phyloP scores from a whole-genome alignment of 176 grass and related monocot genomes.

The Coix lacrymajobi region DNA sequence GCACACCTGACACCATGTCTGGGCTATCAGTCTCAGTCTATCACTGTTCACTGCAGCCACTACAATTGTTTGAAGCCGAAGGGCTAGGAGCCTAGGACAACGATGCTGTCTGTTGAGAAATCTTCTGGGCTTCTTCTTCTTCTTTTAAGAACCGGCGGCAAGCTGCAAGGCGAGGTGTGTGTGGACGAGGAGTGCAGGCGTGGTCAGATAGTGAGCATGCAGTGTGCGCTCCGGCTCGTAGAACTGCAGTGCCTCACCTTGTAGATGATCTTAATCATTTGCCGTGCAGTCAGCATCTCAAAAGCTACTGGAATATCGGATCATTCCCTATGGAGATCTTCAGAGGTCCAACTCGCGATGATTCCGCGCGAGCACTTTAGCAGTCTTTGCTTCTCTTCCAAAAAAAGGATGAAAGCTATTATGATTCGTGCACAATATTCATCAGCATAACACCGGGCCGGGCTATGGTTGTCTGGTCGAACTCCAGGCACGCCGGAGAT shows the following conservation, averaged over 20 bases:
- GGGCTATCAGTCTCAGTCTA: not conserved
- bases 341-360: conserved; percentile 18
- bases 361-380: conserved; percentile 20
- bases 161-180: not conserved
- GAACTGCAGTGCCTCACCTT: not conserved
- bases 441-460: not conserved
- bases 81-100: not conserved
- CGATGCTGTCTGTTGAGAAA: not conserved
- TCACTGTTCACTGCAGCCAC: not conserved
- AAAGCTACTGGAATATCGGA: not conserved
- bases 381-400: not conserved
- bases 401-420: not conserved
- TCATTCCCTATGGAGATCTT: conserved; percentile 16
- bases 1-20: not conserved
- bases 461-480: not conserved
- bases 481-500: not conserved
- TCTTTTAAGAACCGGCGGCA: not conserved
- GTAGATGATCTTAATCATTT: not conserved
- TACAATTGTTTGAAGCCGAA: not conserved
- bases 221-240: not conserved
- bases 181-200: not conserved
- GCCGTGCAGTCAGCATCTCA: conserved; percentile 28
- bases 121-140: not conserved
- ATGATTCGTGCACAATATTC: not conserved
- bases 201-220: conserved; percentile 17